These are phyloP conservation scores for Lunasporangiospora selenospora DNA, from an alignment of 192 early-diverging fungal species.

Conservation along the genomic window DNA sequence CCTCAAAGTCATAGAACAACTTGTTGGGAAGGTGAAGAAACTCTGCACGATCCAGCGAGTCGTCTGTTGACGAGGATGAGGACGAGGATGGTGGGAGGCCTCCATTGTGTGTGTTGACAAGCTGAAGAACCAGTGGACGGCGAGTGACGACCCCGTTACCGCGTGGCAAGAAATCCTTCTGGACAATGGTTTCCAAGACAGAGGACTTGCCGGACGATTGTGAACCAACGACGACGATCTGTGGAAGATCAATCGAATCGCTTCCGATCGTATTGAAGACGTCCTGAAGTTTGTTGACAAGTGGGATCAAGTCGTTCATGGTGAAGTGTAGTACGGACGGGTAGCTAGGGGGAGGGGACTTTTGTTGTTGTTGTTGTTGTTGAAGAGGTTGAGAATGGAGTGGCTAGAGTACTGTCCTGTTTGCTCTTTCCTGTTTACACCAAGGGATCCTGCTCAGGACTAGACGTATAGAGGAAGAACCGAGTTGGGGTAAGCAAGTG, in stretches of 20 bases:
- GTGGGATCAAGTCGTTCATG: slow-evolving; percentile 77
- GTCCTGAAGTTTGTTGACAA: slow-evolving; percentile 76
- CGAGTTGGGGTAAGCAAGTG: too few species aligned
- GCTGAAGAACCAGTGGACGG: slow-evolving; percentile 74
- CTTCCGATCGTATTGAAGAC: slow-evolving; percentile 70
- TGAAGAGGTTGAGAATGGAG: too few species aligned
- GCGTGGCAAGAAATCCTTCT: slow-evolving; percentile 93
- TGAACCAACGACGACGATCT: slow-evolving; percentile 81
- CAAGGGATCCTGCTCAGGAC: too few species aligned
- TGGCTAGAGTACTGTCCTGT: too few species aligned
- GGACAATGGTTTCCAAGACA: slow-evolving; percentile 94
- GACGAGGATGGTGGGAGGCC: too few species aligned
- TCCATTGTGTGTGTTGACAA: slow-evolving; percentile 59
- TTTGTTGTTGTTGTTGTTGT: too few species aligned
- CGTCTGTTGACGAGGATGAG: too few species aligned
- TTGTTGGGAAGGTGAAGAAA: slow-evolving; percentile 71
- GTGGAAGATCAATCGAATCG: slow-evolving; percentile 72
- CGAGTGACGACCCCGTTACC: slow-evolving; percentile 84
- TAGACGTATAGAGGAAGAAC: too few species aligned
- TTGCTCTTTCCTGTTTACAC: too few species aligned
- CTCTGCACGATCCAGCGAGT: slow-evolving; percentile 42
- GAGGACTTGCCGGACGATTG: slow-evolving; percentile 90
- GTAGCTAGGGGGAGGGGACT: too few species aligned
- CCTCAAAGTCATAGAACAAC: slow-evolving; percentile 71
- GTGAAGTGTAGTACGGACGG: too few species aligned